These are phyloP conservation scores for Pyrrhoderma noxium DNA, from an alignment of 1,284 basidiomycete genomes.

Conservation along the genomic window DNA sequence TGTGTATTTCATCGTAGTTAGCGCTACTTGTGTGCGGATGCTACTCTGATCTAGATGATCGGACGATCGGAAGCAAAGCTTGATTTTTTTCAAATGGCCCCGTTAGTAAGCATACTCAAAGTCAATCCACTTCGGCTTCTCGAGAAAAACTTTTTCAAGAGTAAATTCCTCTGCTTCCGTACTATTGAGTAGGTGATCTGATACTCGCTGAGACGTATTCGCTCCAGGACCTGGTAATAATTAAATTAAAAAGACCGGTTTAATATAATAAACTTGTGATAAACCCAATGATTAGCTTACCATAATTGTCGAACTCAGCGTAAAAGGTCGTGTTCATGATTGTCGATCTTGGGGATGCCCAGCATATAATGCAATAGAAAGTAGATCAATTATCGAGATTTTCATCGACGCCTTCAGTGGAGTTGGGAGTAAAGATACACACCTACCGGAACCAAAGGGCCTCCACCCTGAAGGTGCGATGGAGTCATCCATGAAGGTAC, in stretches of 20 bases:
- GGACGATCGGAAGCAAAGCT: too few relatives aligned
- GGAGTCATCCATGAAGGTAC: slow-evolving; percentile 54
- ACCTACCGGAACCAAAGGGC: slow-evolving; percentile 42
- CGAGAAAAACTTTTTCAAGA: slow-evolving; percentile 43
- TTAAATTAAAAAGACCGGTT: background rate
- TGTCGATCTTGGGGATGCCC: slow-evolving; percentile 28
- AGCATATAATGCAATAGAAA: background rate
- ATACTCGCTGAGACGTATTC: slow-evolving; percentile 36
- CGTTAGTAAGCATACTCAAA: slow-evolving; percentile 32
- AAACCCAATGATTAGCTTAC: slow-evolving; percentile 26
- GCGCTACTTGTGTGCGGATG: too few relatives aligned
- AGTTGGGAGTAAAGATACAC: slow-evolving; percentile 2
- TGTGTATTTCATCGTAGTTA: too few relatives aligned
- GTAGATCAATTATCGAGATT: too few relatives aligned
- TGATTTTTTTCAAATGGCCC: too few relatives aligned
- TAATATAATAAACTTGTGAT: background rate
- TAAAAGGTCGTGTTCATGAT: slow-evolving; percentile 53
- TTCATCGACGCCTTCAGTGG: background rate
- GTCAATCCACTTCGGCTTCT: slow-evolving; percentile 49
- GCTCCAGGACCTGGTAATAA: slow-evolving; percentile 46
- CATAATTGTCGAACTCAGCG: slow-evolving; percentile 50
- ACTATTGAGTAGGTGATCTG: slow-evolving; percentile 41
- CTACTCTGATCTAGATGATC: too few relatives aligned
- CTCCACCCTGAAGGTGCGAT: slow-evolving; percentile 46
- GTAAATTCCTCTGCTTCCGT: slow-evolving; percentile 37